phyloP scores from a whole-genome alignment of 1,139 yeast genomes.

The Kodamaea alishanica region DNA sequence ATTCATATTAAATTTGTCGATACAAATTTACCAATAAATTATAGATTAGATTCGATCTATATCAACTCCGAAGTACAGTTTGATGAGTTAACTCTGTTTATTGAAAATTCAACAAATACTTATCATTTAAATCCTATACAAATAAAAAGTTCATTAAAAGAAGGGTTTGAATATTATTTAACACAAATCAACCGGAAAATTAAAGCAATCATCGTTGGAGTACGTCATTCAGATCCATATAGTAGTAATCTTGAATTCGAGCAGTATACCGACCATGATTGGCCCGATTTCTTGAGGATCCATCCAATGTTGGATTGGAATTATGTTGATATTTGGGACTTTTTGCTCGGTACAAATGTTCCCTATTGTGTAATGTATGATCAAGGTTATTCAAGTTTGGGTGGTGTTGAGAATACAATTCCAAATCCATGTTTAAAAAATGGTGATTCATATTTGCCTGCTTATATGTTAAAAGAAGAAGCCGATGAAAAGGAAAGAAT shows the following conservation, averaged over 20 bases:
- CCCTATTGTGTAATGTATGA: conserved; percentile 72
- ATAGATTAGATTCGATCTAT: conserved; percentile 56
- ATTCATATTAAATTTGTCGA: conserved; percentile 35
- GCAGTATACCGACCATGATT: conserved; percentile 73
- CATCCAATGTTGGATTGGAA: conserved; percentile 85
- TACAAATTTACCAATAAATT: conserved; percentile 24
- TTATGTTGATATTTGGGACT: conserved; percentile 75
- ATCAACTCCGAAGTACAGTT: conserved; percentile 70
- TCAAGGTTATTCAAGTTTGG: conserved; percentile 75
- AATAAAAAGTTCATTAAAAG: conserved; percentile 51
- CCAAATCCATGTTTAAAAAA: conserved; percentile 57
- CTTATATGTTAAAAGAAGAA: conserved; percentile 58
- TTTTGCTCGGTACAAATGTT: conserved; percentile 46
- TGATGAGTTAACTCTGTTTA: conserved; percentile 50
- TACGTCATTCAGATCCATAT: conserved; percentile 76
- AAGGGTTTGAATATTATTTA: conserved; percentile 63
- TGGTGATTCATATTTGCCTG: conserved; percentile 50
- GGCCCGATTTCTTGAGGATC: conserved; percentile 80
- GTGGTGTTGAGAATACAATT: conserved; percentile 64
- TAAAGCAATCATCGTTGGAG: conserved; percentile 74
- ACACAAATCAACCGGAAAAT: conserved; percentile 39
- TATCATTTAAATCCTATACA: conserved; percentile 47
- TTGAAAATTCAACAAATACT: conserved; percentile 35
- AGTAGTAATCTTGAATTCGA: conserved; percentile 52
- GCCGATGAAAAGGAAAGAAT: conserved; percentile 54